These are phyloP conservation scores for Sugiyamaella neomexicana DNA, from an alignment of 1,139 yeast species.

Conservation along the genomic window DNA sequence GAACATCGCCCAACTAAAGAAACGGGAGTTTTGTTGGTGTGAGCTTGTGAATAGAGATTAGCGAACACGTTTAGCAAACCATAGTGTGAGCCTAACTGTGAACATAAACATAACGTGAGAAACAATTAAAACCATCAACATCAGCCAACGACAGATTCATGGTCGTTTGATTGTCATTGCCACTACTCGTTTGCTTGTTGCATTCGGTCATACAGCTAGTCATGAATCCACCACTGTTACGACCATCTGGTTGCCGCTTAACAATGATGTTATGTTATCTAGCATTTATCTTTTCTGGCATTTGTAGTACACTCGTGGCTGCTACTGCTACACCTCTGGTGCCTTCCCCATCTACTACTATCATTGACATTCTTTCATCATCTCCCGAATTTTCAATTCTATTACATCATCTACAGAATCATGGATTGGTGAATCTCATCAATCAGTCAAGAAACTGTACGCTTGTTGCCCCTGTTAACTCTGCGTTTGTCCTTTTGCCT, in stretches of 20 bases:
- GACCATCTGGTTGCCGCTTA: background rate
- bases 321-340: background rate
- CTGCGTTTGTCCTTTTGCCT: slow-evolving; percentile 57
- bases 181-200: no score
- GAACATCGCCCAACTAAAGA: background rate
- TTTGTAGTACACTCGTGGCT: background rate
- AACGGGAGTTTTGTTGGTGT: background rate
- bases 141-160: no score
- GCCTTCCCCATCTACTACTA: slow-evolving; percentile 39
- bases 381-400: slow-evolving; percentile 74
- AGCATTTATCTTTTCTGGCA: background rate
- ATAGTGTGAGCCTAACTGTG: no score
- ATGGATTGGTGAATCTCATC: slow-evolving; percentile 66
- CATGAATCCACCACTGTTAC: background rate
- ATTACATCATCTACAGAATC: slow-evolving; percentile 61
- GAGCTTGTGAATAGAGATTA: no score
- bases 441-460: slow-evolving; percentile 70
- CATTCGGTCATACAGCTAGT: no score
- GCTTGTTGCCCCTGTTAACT: slow-evolving; percentile 80
- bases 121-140: no score
- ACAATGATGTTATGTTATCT: background rate
- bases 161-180: no score
- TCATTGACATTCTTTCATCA: slow-evolving; percentile 73
- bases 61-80: no score
- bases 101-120: no score